Base-by-base conservation (phyloP, 2,329 filamentous ascomycete species). In the Scedosporium apiospermum region DNA sequence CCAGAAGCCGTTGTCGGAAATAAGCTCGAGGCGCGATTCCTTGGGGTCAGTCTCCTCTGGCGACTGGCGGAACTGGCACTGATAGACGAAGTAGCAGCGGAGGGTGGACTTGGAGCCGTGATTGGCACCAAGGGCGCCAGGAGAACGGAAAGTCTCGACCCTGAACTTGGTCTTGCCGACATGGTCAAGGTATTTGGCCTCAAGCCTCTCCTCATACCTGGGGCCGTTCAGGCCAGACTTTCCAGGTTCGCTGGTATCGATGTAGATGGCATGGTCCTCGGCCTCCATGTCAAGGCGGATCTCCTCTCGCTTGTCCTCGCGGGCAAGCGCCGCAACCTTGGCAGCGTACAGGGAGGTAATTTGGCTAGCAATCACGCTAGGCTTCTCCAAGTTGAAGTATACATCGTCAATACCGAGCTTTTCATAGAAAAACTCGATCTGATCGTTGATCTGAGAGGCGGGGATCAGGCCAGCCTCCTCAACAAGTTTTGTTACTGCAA, bases 41-140 rank as follows among this genome's bases (percentile, higher is more conserved):
- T 87, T 84, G 12, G 87, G 85, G 61, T 82, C 78, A 0, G 93
- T 90, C 66, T 87, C 87, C 68, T 88, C 84, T 2, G 87, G 84
- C 62, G 78, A 78, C 2, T 92, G 90, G 68, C 86, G 88, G 76
- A 98, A 99, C 71, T 89, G 87, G 76, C 93, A 96, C 76, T 96
- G 91, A 80, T 99, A 99, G 68, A 99, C 92, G 73, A 99, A 99
- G 80, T 99, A 99, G 80, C 95, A 99, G 65, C 95, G 89, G 63
- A 99, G 81, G 62, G 93, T 91, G 63, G 93, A 87, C 71, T 92
- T 88, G 63, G 88, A 87, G 65, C 85, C 83, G 55, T 86, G 78
- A 55, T 78, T 76, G 64, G 80, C 82, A 7, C 90, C 90, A 51
- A 98, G 81, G 38, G 88, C 86, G 65, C 89, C 93, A 3, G 90